A percentile compares a stretch with the other conserved stretches of the same genome.
Conservation (phyloP, 2,329 filamentous ascomycete species). For the Hymenotorrendiella dingleyae region DNA sequence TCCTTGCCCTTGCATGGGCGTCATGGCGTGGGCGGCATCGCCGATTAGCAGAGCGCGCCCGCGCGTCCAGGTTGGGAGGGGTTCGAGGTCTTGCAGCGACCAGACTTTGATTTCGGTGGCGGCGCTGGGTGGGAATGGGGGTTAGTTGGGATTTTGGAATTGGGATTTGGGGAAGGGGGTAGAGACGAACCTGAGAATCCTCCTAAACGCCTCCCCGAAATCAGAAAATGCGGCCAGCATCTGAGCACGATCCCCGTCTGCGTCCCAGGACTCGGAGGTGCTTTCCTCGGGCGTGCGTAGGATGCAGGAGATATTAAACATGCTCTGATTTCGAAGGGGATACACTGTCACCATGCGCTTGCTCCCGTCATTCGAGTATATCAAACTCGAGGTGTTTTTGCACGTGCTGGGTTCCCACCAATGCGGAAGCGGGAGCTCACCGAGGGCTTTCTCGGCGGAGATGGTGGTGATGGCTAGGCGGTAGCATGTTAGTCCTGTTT, state of each 20-base stretch:
- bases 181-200: neutral
- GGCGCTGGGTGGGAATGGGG: too few species aligned
- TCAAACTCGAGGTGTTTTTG: neutral
- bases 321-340: neutral
- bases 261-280: neutral
- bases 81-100: neutral
- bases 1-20: slow-evolving; percentile 1
- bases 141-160: neutral
- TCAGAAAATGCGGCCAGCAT: neutral
- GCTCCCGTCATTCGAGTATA: neutral
- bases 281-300: neutral
- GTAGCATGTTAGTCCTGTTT: neutral
- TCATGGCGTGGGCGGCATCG: slow-evolving; percentile 2
- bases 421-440: neutral
- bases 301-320: neutral
- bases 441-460: neutral
- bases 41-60: neutral
- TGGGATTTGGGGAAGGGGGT: neutral
- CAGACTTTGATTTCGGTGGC: neutral
- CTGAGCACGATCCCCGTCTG: neutral
- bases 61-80: slow-evolving; percentile 1
- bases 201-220: neutral
- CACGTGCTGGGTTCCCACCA: neutral
- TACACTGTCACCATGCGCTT: neutral
- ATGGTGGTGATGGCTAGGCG: neutral